phyloP scores from a whole-genome alignment of 257 asterid genomes.

The Solanum peruvianum region DNA sequence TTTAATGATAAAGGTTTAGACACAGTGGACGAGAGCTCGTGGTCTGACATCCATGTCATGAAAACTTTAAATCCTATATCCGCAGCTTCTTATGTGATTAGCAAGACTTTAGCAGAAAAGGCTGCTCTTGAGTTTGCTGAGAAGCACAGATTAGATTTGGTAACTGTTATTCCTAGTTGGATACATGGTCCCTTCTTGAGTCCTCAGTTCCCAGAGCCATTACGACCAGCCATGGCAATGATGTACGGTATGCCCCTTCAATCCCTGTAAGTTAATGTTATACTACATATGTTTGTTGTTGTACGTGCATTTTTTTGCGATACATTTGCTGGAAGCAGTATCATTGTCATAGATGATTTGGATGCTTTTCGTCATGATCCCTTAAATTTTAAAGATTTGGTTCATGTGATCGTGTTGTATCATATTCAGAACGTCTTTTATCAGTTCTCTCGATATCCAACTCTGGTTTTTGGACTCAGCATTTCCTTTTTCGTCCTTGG shows the following conservation, averaged over 20 bases:
- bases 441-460: neutral
- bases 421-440: neutral
- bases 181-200: constrained; percentile 49
- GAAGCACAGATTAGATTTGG: constrained; percentile 41
- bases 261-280: neutral
- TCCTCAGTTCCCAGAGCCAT: constrained; percentile 26
- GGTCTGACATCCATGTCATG: constrained; percentile 20
- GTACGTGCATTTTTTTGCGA: neutral
- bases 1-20: constrained; percentile 1
- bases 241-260: neutral
- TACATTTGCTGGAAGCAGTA: neutral
- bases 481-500: neutral
- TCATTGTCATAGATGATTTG: neutral
- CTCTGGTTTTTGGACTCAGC: neutral
- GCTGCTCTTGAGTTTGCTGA: constrained; percentile 39
- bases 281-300: neutral
- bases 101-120: constrained; percentile 42
- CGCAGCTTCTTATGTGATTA: constrained; percentile 27
- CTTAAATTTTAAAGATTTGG: neutral
- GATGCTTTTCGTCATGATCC: neutral
- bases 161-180: constrained; percentile 36
- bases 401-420: neutral
- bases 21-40: constrained; percentile 18
- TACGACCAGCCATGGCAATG: neutral
- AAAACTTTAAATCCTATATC: neutral